phyloP scores from a whole-genome alignment of 768 basidiomycete genomes.

The Tulasnella sp. region DNA sequence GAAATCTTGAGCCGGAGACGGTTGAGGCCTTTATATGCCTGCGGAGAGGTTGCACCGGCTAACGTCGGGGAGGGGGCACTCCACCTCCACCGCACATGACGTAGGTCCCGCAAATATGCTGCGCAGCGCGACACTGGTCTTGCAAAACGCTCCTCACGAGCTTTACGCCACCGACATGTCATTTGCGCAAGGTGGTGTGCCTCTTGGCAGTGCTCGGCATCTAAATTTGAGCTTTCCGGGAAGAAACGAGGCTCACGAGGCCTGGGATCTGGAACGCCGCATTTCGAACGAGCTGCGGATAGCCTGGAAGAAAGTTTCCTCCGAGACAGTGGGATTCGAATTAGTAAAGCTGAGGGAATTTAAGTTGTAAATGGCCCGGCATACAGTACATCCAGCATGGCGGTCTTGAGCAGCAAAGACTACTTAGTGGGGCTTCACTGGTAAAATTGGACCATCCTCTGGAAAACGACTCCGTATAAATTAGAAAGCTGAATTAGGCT shows the following conservation, averaged over 20 bases:
- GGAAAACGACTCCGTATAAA: too few species aligned
- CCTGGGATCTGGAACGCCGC: neutral
- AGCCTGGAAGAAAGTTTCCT: neutral
- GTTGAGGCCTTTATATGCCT: neutral
- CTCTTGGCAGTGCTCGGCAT: neutral
- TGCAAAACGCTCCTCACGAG: neutral
- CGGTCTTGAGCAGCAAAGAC: too few species aligned
- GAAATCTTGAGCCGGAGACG: neutral
- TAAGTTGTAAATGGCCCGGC: neutral
- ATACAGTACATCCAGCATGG: too few species aligned
- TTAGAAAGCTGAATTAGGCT: too few species aligned
- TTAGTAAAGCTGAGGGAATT: neutral
- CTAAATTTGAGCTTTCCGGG: neutral
- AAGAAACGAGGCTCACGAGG: too few species aligned
- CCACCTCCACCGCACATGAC: neutral
- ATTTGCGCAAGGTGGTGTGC: neutral
- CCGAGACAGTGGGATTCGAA: neutral
- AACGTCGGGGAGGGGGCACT: neutral
- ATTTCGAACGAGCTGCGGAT: neutral
- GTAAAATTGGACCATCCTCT: too few species aligned
- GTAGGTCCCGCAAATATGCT: neutral
- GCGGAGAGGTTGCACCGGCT: neutral
- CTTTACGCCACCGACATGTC: neutral
- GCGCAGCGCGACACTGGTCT: neutral
- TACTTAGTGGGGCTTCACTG: too few species aligned